Percentiles rank a stretch among this genome's conserved stretches.
Evolutionary conservation across 345 rosid species (phyloP).

Genomic region (Heritiera littoralis): DNA sequence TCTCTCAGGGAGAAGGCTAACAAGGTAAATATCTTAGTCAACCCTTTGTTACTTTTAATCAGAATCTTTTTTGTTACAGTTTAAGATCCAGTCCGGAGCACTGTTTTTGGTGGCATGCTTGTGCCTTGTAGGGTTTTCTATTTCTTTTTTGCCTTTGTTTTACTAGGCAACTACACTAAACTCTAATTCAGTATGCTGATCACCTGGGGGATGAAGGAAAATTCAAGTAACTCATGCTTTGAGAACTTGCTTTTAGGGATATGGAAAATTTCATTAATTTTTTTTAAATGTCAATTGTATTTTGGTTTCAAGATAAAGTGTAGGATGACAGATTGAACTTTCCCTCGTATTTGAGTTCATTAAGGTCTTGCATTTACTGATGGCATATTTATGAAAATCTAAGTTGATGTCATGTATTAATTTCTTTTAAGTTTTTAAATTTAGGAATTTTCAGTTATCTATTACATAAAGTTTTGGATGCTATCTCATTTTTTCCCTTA

Average conservation of each 20-base stretch:
- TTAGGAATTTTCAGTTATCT: neutral
- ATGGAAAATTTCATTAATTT: neutral
- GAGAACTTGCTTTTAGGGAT: conserved; percentile 12
- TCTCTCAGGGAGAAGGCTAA: conserved; percentile 88
- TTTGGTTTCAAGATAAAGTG: conserved; percentile 9
- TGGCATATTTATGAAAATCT: neutral
- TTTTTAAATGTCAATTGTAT: neutral
- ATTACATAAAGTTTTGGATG: neutral
- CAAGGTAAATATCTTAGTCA: conserved; percentile 47
- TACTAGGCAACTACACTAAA: neutral
- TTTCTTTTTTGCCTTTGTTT: neutral
- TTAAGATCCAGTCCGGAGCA: neutral
- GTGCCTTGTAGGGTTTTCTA: neutral
- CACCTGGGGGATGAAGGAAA: neutral
- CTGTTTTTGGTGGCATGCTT: neutral
- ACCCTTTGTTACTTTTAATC: neutral
- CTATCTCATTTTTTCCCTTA: neutral
- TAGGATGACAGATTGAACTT: neutral
- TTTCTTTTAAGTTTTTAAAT: neutral
- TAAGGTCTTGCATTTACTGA: neutral
- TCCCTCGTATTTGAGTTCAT: conserved; percentile 2
- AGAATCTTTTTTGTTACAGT: neutral
- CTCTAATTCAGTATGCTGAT: neutral
- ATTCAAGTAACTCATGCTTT: neutral
- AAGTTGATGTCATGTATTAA: neutral